phyloP scores from a whole-genome alignment of 2,329 filamentous ascomycete species.

The Magnaporthiopsis poae region DNA sequence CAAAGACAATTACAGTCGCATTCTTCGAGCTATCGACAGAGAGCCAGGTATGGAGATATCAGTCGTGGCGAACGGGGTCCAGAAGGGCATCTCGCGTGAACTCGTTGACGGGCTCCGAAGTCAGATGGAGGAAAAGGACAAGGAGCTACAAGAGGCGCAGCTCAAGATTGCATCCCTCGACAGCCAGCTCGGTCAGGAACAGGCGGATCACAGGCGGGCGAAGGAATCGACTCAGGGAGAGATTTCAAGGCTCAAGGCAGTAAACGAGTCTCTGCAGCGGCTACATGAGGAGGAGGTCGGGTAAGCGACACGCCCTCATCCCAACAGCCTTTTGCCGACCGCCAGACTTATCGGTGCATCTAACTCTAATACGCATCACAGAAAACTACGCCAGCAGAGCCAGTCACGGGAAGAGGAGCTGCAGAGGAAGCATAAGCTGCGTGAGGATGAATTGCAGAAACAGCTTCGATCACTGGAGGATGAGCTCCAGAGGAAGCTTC shows the following conservation, averaged over 20 bases:
- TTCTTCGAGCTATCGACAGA: constrained; percentile 77
- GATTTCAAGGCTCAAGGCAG: constrained; percentile 30
- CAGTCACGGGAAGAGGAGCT: constrained; percentile 10
- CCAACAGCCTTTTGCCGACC: background rate
- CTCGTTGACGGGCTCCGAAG: constrained; percentile 74
- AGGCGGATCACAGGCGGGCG: constrained; percentile 58
- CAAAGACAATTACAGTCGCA: constrained; percentile 86
- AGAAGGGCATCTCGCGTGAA: constrained; percentile 88
- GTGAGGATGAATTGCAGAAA: constrained; percentile 16
- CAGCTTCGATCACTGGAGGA: constrained; percentile 18
- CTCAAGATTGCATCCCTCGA: constrained; percentile 36
- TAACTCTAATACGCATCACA: background rate
- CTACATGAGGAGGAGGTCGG: constrained; percentile 57
- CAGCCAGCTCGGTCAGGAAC: constrained; percentile 58
- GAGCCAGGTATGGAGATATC: constrained; percentile 82
- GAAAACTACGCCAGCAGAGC: constrained; percentile 17
- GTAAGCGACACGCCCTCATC: constrained; percentile 8
- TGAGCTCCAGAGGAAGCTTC: constrained; percentile 14
- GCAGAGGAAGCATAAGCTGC: constrained; percentile 13
- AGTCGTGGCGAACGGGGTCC: constrained; percentile 65
- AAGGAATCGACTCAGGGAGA: constrained; percentile 50
- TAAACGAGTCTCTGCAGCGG: constrained; percentile 34
- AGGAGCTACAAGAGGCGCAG: constrained; percentile 37
- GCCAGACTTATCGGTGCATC: background rate
- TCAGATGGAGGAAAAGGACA: constrained; percentile 65